Evolutionary conservation across 108 stramenopile species (phyloP).

Genomic region (Thalassiosira profunda): DNA sequence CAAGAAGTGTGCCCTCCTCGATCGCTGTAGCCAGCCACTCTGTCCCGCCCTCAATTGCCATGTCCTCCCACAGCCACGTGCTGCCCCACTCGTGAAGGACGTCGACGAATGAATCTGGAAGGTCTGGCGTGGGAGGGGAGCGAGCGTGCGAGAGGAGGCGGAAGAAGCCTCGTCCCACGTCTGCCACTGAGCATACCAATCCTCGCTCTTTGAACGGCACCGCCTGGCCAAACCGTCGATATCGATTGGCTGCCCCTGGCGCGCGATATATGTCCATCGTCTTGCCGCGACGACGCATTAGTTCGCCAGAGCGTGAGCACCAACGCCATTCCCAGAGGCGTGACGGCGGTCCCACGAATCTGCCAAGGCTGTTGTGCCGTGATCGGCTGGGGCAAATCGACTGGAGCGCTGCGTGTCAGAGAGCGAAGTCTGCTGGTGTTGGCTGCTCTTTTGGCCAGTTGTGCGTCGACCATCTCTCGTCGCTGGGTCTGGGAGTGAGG

Average conservation of each 20-base stretch:
- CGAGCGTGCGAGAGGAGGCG: no score
- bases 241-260: no score
- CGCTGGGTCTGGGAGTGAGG: neutral
- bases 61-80: constrained; percentile 1
- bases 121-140: no score
- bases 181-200: no score
- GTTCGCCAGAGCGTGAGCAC: no score
- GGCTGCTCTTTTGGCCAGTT: constrained; percentile 8
- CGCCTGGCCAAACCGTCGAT: no score
- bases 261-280: no score
- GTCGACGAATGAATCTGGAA: neutral
- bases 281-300: no score
- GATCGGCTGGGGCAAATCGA: neutral
- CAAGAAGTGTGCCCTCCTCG: neutral
- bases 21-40: neutral
- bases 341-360: neutral
- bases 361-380: no score
- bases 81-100: constrained; percentile 8
- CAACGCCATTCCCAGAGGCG: no score
- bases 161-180: no score
- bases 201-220: no score
- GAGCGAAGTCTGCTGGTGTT: neutral
- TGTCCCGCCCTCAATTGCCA: neutral
- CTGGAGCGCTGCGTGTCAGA: neutral
- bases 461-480: constrained; percentile 17